Evolutionary conservation across 1,284 basidiomycete species (phyloP).

Genomic region (Naganishia albida): DNA sequence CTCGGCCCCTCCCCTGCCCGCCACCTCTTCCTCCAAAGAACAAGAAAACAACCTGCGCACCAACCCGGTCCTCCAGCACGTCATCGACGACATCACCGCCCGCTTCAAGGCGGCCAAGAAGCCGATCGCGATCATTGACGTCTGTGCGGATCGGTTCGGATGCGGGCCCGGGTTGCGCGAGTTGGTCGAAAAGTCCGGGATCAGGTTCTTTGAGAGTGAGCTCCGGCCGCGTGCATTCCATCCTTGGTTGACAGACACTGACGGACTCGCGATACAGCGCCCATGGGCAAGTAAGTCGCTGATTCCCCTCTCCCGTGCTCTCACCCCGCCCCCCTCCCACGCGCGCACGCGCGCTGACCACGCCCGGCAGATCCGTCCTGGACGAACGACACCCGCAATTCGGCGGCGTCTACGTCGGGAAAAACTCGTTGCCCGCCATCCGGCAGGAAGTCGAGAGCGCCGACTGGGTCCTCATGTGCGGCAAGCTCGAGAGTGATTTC

Average conservation of each 20-base stretch:
- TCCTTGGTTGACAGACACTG: neutral
- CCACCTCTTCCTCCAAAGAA: conserved; percentile 28
- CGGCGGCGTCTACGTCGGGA: conserved; percentile 84
- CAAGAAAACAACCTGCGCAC: conserved; percentile 31
- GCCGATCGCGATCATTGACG: conserved; percentile 81
- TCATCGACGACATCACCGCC: conserved; percentile 69
- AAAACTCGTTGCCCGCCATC: conserved; percentile 69
- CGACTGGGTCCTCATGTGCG: conserved; percentile 81
- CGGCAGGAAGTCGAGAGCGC: conserved; percentile 76
- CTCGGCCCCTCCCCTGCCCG: conserved; percentile 42
- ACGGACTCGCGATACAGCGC: conserved; percentile 18
- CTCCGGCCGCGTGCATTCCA: neutral
- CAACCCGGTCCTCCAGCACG: conserved; percentile 62
- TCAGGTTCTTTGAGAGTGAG: conserved; percentile 66
- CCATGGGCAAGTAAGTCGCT: conserved; percentile 35
- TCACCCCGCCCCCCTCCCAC: no score
- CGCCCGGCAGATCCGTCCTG: conserved; percentile 58
- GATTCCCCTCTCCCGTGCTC: neutral
- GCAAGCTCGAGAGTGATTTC: conserved; percentile 80
- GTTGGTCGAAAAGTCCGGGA: conserved; percentile 68
- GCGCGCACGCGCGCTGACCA: no score
- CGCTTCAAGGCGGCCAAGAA: conserved; percentile 67
- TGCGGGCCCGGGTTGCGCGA: conserved; percentile 69
- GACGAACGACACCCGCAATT: conserved; percentile 79
- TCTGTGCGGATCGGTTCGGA: conserved; percentile 79